Percentiles rank a stretch among this genome's conserved stretches.
Conservation (phyloP, 2,329 filamentous ascomycete species). For the Talaromyces albobiverticillius region DNA sequence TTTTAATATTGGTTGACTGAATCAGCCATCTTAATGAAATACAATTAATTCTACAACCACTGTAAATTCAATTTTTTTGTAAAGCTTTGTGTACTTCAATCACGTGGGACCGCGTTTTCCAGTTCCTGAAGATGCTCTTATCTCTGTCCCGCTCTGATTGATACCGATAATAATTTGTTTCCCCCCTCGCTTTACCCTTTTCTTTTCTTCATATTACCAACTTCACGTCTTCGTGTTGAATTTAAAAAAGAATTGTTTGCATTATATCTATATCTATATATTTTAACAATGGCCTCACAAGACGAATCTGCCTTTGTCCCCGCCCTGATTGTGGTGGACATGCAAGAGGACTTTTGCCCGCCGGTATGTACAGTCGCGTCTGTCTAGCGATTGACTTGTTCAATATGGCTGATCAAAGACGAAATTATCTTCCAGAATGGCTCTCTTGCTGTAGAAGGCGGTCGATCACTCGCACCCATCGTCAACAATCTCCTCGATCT, state of each 20-base stretch:
- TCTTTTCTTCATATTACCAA: background rate
- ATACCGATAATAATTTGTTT: background rate
- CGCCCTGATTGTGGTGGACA: constrained; percentile 74
- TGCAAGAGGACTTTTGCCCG: constrained; percentile 94
- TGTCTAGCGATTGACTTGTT: background rate
- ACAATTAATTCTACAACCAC: too few relatives aligned
- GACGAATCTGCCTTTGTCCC: constrained; percentile 45
- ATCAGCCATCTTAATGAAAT: background rate
- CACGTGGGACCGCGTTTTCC: background rate
- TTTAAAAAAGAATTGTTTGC: too few relatives aligned
- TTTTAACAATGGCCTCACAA: background rate
- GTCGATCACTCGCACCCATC: constrained; percentile 64
- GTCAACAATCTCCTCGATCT: constrained; percentile 73
- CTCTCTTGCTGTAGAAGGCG: constrained; percentile 74
- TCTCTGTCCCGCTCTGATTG: background rate
- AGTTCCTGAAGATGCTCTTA: background rate
- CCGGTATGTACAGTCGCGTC: constrained; percentile 58
- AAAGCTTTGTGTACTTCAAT: background rate
- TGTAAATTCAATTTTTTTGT: too few relatives aligned
- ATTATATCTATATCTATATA: background rate
- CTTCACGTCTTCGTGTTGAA: too few relatives aligned
- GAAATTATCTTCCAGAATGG: constrained; percentile 61
- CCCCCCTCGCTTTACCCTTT: background rate
- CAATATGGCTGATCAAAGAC: background rate
- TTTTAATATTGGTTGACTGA: constrained; percentile 9